Base-by-base conservation (phyloP, 2,329 filamentous ascomycete genomes). In the Pestalotiopsis sp. region DNA sequence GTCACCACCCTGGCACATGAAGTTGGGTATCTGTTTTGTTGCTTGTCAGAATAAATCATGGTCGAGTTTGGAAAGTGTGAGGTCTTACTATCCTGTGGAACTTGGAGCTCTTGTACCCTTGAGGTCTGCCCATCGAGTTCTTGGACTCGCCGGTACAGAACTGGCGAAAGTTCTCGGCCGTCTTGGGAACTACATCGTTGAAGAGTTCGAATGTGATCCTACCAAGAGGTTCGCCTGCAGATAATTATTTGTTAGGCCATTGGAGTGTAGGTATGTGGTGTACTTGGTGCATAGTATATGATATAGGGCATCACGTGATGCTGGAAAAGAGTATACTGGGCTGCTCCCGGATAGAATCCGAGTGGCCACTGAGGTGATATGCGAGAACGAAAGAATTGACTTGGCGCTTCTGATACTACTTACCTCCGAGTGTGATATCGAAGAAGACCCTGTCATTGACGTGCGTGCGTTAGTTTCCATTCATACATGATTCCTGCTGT, bases 1-100 rank as follows among this genome's bases (percentile, higher is more conserved):
- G 81, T 99, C 96, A 67, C 96, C 96, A 61, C 95, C 95, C 81
- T 99, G 96, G 76, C 96, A 93, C 95, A 98, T 98, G 84, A 98
- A 98, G 76, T 93, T 92, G 82, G 93, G 93, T 80, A 98, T 97
- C 94, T 97, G 66, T 23, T 14, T 36, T n/a, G 38, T 36, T 36
- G 11, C 14, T 17, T 59, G 12, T 67, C 23, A 59, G 11, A n/a
- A 58, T 36, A 61, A 9, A 39, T n/a, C 6, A 41, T 31, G 20
- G 61, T 45, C 17, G 20, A 27, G 13, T 36, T 11, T n/a, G 27
- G 12, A n/a, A 62, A 2, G 4, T 4, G 13, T 11, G 17, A 45
- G 31, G 14, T 25, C 58, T 76, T 82, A 97, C 94, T 75, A 98
- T 94, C 69, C 96, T 91, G 82, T 98, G 96, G 77, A 98, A 98